These are phyloP conservation scores for Cladophialophora carrionii DNA, from an alignment of 2,329 filamentous ascomycete genomes.

Conservation along the genomic window DNA sequence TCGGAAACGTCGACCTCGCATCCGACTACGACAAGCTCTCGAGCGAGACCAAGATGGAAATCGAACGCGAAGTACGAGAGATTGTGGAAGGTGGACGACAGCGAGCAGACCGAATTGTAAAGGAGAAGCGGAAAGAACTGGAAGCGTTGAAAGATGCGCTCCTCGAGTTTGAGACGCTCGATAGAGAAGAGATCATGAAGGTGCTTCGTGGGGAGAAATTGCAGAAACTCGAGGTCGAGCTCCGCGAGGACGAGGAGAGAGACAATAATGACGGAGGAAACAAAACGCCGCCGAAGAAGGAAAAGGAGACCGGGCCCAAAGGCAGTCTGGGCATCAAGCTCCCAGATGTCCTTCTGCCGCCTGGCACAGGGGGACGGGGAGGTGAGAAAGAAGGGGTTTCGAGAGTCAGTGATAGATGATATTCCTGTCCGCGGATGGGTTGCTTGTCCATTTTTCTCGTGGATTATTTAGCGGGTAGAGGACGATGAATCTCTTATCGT, in stretches of 20 bases:
- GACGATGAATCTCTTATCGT: slow-evolving; percentile 17
- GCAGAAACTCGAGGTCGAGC: slow-evolving; percentile 64
- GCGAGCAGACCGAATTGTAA: slow-evolving; percentile 72
- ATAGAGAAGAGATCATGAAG: slow-evolving; percentile 85
- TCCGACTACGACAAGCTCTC: slow-evolving; percentile 81
- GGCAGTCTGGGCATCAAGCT: slow-evolving; percentile 38
- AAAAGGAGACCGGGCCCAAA: slow-evolving; percentile 35
- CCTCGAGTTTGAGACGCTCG: slow-evolving; percentile 91
- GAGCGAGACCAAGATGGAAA: slow-evolving; percentile 79
- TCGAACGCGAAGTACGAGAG: slow-evolving; percentile 85
- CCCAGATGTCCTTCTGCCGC: slow-evolving; percentile 38
- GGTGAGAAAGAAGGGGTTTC: slow-evolving; percentile 33
- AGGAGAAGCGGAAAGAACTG: slow-evolving; percentile 76
- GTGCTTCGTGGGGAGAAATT: slow-evolving; percentile 86
- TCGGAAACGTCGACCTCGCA: slow-evolving; percentile 88
- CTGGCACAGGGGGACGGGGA: slow-evolving; percentile 26
- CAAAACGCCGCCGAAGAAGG: slow-evolving; percentile 35
- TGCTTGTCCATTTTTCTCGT: slow-evolving; percentile 1
- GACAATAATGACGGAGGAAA: slow-evolving; percentile 37
- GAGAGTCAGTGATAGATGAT: slow-evolving; percentile 29
- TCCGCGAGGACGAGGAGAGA: slow-evolving; percentile 53
- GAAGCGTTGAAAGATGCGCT: slow-evolving; percentile 86
- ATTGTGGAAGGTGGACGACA: slow-evolving; percentile 79
- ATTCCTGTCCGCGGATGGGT: slow-evolving; percentile 3
- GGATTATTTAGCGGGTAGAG: slow-evolving; percentile 14